These are phyloP conservation scores for Babesia bigemina DNA, from an alignment of 169 alveolate genomes.

Conservation along the genomic window DNA sequence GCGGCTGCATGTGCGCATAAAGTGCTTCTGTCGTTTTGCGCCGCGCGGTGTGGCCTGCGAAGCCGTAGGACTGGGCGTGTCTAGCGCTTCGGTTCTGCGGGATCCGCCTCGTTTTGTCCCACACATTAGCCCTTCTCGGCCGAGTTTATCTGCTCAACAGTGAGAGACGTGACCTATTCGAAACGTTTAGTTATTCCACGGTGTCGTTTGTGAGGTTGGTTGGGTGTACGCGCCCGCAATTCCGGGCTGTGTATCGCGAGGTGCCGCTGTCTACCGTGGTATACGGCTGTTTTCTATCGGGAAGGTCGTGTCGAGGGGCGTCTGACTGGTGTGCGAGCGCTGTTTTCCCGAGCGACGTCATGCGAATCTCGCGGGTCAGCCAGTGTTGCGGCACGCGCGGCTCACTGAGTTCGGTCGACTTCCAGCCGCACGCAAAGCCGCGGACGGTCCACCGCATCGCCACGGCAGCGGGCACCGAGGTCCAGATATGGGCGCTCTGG, in stretches of 20 bases:
- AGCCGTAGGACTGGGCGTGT: no score
- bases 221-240: conserved; percentile 7
- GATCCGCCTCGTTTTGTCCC: no score
- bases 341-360: conserved; percentile 1
- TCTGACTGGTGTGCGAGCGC: no score
- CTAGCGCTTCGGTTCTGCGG: no score
- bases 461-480: conserved; percentile 59
- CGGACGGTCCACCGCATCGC: conserved; percentile 56
- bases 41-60: no score
- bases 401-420: conserved; percentile 61
- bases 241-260: neutral
- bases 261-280: neutral
- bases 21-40: no score
- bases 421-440: conserved; percentile 64
- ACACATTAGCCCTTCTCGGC: no score
- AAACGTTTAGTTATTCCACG: neutral
- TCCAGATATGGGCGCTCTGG: conserved; percentile 68
- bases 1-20: no score
- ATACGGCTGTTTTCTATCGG: no score
- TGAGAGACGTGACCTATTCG: neutral
- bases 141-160: neutral
- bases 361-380: conserved; percentile 63
- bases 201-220: conserved; percentile 7
- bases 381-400: conserved; percentile 69
- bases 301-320: no score